phyloP scores from a whole-genome alignment of 306 rosid genomes.

The Delonix regia region DNA sequence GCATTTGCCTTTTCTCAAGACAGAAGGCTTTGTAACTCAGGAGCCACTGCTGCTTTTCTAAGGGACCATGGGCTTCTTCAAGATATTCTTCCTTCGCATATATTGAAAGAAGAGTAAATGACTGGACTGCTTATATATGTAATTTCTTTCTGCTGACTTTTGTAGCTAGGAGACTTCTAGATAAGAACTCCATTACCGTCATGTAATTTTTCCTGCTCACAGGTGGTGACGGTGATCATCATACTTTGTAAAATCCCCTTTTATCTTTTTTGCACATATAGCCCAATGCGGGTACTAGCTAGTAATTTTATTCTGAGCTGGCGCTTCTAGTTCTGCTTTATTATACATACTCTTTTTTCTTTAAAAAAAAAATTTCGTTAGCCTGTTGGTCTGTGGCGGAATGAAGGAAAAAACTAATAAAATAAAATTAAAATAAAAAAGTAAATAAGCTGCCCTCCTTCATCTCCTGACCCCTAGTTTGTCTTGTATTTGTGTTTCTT shows the following conservation, averaged over 20 bases:
- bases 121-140: slow-evolving; percentile 30
- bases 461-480: slow-evolving; percentile 41
- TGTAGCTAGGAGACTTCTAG: slow-evolving; percentile 32
- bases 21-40: slow-evolving; percentile 49
- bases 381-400: too few species aligned
- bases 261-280: slow-evolving; percentile 41
- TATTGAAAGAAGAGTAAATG: slow-evolving; percentile 59
- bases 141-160: slow-evolving; percentile 49
- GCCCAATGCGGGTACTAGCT: slow-evolving; percentile 36
- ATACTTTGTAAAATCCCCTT: slow-evolving; percentile 45
- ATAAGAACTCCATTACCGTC: slow-evolving; percentile 35
- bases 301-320: neutral
- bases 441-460: slow-evolving; percentile 22
- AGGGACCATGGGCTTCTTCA: slow-evolving; percentile 76
- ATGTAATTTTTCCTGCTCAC: slow-evolving; percentile 50
- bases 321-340: neutral
- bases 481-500: slow-evolving; percentile 60
- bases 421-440: neutral
- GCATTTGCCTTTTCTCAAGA: slow-evolving; percentile 45
- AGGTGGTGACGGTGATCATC: slow-evolving; percentile 39
- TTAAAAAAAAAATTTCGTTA: neutral
- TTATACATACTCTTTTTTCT: neutral
- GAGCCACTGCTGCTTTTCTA: slow-evolving; percentile 34
- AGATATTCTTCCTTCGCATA: slow-evolving; percentile 67
- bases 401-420: too few species aligned